These are phyloP conservation scores for Aspergillus proliferans DNA, from an alignment of 2,329 filamentous ascomycete genomes.

Conservation along the genomic window DNA sequence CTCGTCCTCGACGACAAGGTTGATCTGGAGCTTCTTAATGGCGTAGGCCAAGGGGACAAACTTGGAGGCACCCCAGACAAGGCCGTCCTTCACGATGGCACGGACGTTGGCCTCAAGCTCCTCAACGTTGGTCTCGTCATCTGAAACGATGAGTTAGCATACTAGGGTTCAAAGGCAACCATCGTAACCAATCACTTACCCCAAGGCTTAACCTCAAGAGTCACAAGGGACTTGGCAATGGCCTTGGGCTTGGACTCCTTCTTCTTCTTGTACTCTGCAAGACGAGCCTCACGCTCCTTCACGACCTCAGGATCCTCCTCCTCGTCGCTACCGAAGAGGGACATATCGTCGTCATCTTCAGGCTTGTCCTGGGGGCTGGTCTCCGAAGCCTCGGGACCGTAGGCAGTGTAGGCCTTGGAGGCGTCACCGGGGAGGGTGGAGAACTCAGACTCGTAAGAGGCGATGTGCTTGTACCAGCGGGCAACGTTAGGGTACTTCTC, in stretches of 20 bases:
- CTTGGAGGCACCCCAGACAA: conserved; percentile 91
- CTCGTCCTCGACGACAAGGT: conserved; percentile 93
- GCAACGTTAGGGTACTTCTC: conserved; percentile 89
- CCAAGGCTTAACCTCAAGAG: conserved; percentile 96
- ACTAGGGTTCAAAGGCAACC: not conserved
- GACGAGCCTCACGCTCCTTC: conserved; percentile 76
- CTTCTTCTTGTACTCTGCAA: conserved; percentile 94
- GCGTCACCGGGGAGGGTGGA: conserved; percentile 83
- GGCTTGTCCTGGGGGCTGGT: conserved; percentile 82
- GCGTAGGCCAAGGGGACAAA: conserved; percentile 88
- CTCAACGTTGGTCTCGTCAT: conserved; percentile 90
- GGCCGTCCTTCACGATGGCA: conserved; percentile 81
- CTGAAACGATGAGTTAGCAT: conserved; percentile 35
- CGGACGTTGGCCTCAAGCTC: conserved; percentile 75
- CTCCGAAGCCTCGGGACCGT: conserved; percentile 77
- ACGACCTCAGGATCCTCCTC: conserved; percentile 87
- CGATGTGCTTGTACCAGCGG: conserved; percentile 99
- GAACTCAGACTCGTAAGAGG: conserved; percentile 89
- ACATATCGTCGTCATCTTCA: conserved; percentile 74
- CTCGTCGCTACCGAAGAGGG: conserved; percentile 87
- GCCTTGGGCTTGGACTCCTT: conserved; percentile 90
- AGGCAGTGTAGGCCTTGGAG: conserved; percentile 78
- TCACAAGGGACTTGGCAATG: conserved; percentile 92
- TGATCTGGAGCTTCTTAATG: conserved; percentile 99
- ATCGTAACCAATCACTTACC: conserved; percentile 55